These are phyloP conservation scores for Plantago elongata DNA, from an alignment of 257 asterid species.

Conservation along the genomic window DNA sequence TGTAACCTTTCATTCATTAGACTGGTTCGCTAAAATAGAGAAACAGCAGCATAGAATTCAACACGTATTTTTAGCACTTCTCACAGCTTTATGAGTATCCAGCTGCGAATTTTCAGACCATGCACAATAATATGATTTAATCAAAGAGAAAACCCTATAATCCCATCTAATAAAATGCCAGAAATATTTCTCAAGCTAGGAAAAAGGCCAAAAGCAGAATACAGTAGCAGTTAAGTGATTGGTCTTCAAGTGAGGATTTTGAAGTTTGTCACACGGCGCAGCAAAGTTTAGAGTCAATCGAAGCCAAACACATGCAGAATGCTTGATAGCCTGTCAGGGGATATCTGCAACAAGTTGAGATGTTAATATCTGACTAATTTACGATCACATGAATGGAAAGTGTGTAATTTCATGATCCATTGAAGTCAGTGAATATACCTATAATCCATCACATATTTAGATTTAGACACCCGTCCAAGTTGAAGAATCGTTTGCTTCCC, in stretches of 20 bases:
- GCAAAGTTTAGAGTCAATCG: constrained; percentile 86
- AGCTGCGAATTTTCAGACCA: no score
- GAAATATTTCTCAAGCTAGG: no score
- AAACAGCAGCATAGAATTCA: no score
- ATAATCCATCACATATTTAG: constrained; percentile 85
- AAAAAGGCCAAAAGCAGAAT: neutral
- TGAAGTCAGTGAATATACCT: constrained; percentile 35
- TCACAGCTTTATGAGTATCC: no score
- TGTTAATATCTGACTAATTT: neutral
- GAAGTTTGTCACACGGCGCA: constrained; percentile 51
- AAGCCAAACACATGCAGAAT: constrained; percentile 82
- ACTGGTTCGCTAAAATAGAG: no score
- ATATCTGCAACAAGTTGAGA: constrained; percentile 47
- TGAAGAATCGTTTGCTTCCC: constrained; percentile 92
- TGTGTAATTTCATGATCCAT: neutral
- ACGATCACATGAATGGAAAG: neutral
- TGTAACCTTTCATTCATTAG: no score
- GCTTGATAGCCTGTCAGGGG: constrained; percentile 95
- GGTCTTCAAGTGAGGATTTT: constrained; percentile 20
- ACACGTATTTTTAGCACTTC: no score
- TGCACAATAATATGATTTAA: no score
- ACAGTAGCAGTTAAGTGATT: constrained; percentile 22
- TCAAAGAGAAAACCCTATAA: no score
- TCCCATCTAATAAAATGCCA: no score
- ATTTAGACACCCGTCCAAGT: constrained; percentile 80